Base-by-base conservation (phyloP, 1,284 basidiomycete species). In the Trichosporon asahii region DNA sequence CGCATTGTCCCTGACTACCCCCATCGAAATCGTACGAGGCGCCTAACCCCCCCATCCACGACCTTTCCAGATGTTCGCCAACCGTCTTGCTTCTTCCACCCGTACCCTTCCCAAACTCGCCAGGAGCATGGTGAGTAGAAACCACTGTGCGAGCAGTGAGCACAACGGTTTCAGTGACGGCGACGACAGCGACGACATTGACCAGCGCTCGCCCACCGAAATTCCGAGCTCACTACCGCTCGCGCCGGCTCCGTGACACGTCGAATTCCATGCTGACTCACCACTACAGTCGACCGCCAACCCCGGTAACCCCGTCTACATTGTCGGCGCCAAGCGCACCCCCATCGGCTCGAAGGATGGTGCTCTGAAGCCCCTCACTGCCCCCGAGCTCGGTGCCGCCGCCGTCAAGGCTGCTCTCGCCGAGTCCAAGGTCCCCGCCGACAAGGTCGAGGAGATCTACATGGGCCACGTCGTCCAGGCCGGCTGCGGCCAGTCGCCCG, bases 401-500 rank as follows among this genome's bases (percentile, higher is more conserved):
- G 97, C 94, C 64, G 88, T 98, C 82, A 97, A 95, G 85, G 91
- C 92, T 78, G 95, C 95, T 60, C 87, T 98, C 77, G 87, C 90
- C 77, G 88, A 90, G 69, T 90, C 90, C 61, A 89, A 90, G 69
- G 87, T 99, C 80, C 88, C 92, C 79, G 90, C 95, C 18, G 87
- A 89, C 8, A 84, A 89, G 73, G 90, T 95, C 64, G 94, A 99
- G 85, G 97, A 99, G 85, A 87, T 98, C 78, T 98, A 92, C 88
- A 91, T 98, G 82, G 97, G 97, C 76, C 95, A 99, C 80, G 94
- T 96, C 82, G 89, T 99, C 70, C 94, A 96, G 83, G 94, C 96
- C 27, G 96, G 96, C 78, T 91, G 94, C 65, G 95, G 95, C 65
- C 95, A 98, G 83, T 94, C 92, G 46, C 94, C 96, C 31, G 94